Conservation (phyloP, 2,329 filamentous ascomycete genomes). For the Apiospora aurea region DNA sequence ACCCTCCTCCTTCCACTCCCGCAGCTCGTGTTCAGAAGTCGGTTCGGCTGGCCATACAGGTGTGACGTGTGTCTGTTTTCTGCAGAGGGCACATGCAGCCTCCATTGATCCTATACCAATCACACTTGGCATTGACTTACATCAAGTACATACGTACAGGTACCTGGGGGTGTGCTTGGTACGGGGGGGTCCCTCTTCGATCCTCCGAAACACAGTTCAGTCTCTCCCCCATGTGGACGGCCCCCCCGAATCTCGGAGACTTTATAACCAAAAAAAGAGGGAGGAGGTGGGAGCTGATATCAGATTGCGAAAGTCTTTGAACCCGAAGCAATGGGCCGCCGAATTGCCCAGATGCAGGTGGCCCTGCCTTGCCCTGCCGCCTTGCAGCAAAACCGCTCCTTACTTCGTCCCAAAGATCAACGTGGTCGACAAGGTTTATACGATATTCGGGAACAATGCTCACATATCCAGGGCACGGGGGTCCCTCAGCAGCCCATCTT, state of each 20-base stretch:
- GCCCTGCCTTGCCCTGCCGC: not conserved
- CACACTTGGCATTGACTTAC: constrained; percentile 6
- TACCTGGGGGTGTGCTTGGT: not conserved
- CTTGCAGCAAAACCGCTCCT: constrained; percentile 13
- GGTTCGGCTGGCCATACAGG: constrained; percentile 6
- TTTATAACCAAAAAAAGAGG: constrained; percentile 6
- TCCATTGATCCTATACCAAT: not conserved
- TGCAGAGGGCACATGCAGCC: constrained; percentile 20
- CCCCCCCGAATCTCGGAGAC: constrained; percentile 15
- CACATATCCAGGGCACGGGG: not conserved
- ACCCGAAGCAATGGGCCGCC: constrained; percentile 11
- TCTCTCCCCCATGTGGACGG: constrained; percentile 2
- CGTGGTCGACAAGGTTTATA: constrained; percentile 13
- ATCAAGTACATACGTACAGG: not conserved
- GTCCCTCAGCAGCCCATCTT: not conserved
- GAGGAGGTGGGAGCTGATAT: not conserved
- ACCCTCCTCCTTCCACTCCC: not conserved
- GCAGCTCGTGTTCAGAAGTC: constrained; percentile 17
- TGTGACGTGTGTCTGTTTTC: constrained; percentile 20
- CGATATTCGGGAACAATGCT: constrained; percentile 6
- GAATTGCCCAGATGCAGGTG: constrained; percentile 16
- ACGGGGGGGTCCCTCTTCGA: not conserved
- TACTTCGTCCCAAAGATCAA: constrained; percentile 18
- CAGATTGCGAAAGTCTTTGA: not conserved
- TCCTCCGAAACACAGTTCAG: constrained; percentile 19